Evolutionary conservation across 1,284 basidiomycete genomes (phyloP), one percentile per base, ranked within the genome.

Genomic region (Malassezia obtusa): DNA sequence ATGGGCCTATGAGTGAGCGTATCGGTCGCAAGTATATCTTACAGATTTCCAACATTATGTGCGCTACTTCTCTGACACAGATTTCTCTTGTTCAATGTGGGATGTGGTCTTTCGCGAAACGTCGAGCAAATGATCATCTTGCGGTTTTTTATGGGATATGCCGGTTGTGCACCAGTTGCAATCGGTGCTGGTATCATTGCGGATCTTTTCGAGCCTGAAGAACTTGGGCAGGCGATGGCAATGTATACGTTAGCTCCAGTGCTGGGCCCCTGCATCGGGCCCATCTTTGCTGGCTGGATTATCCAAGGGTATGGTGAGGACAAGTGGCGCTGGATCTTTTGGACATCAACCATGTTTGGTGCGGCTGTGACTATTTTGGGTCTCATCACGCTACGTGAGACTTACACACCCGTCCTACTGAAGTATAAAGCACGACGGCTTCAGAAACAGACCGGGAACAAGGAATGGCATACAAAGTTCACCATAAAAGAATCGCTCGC

Each of bases 201-300:
- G 1, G 86, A 88, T 69, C 77, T 83, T 32, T 88, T 82, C 79
- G 69, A 64, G n/a, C 70, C 84, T 0, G 83, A 85, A 53, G 78
- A 65, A 49, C 45, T 65, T 37, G 63, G 63, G 25, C 35, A 32
- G 19, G 63, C 60, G 9, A 62, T 63, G 61, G 45, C 58, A 0
- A 32, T 55, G n/a, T 64, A 85, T 69, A 83, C 84, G 0, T 73
- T 87, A 4, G 82, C 83, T 0, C 74, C 64, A 1, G 38, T 70
- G 15, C 51, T 68, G 0, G 66, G 64, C 3, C 66, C 68, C 0
- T 56, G 64, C 22, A 55, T 62, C 17, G 64, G 62, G 0, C 64
- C 62, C 11, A 53, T 64, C 0, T 53, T 61, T 5, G 57, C 58
- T 0, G 62, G 58, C 14, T 63, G 64, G 60, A 61, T 62, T 33